Evolutionary conservation across 768 basidiomycete genomes (phyloP).

Genomic region (Collybiopsis confluens): DNA sequence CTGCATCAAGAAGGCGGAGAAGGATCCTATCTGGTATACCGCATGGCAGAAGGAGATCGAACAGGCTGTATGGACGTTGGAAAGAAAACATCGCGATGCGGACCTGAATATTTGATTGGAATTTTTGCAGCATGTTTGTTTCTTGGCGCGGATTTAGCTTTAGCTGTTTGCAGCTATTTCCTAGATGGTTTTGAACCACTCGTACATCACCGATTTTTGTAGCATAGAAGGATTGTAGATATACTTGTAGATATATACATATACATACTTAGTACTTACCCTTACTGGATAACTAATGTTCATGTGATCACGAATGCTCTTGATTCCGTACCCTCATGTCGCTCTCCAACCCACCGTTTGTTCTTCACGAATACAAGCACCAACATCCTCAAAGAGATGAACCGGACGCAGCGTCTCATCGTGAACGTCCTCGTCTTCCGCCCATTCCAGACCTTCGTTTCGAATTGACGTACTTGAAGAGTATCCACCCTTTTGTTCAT

Average conservation of each 20-base stretch:
- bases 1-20: conserved; percentile 34
- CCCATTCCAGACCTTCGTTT: conserved; percentile 72
- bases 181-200: too few relatives aligned
- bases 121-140: too few relatives aligned
- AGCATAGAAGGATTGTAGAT: too few relatives aligned
- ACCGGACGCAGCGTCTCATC: not conserved
- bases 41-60: conserved; percentile 30
- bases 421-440: conserved; percentile 36
- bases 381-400: too few relatives aligned
- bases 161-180: too few relatives aligned
- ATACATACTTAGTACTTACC: too few relatives aligned
- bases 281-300: too few relatives aligned
- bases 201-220: too few relatives aligned
- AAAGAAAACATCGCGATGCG: not conserved
- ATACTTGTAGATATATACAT: too few relatives aligned
- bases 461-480: conserved; percentile 66
- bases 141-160: too few relatives aligned
- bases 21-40: conserved; percentile 30
- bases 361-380: not conserved
- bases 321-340: not conserved
- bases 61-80: not conserved
- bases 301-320: too few relatives aligned
- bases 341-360: not conserved
- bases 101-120: not conserved
- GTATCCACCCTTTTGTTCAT: conserved; percentile 49